phyloP scores from a whole-genome alignment of 23 red algal genomes.

The Gracilaria caudata region DNA sequence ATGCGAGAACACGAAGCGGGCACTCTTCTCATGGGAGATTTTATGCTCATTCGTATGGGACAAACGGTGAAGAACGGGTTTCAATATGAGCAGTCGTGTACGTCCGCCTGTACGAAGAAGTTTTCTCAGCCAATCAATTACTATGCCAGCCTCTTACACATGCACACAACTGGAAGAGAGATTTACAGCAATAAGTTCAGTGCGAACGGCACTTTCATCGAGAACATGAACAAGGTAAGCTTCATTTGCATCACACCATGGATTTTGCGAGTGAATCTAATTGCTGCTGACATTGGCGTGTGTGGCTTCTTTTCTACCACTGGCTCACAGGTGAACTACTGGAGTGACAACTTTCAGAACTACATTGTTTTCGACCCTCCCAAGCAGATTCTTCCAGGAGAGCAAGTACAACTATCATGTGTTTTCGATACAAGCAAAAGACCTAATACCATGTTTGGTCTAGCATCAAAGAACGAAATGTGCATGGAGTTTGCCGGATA shows the following conservation, averaged over 20 bases:
- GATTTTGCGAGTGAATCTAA: too few relatives aligned
- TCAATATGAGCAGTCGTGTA: conserved; percentile 51
- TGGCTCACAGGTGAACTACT: conserved; percentile 66
- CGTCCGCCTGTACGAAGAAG: conserved; percentile 59
- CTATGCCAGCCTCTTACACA: conserved; percentile 54
- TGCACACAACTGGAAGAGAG: conserved; percentile 60
- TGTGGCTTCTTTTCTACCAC: too few relatives aligned
- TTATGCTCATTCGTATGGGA: conserved; percentile 8
- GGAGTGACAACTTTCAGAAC: conserved; percentile 64
- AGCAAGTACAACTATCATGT: conserved; percentile 51
- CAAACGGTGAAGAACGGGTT: conserved; percentile 30
- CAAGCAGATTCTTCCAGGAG: conserved; percentile 24
- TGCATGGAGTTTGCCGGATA: conserved; percentile 70
- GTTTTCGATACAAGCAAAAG: conserved; percentile 56
- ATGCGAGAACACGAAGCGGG: conserved; percentile 37
- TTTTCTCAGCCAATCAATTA: conserved; percentile 22
- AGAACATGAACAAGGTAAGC: conserved; percentile 50
- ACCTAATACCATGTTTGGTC: conserved; percentile 46
- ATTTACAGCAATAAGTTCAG: conserved; percentile 64
- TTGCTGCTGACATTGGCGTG: neutral
- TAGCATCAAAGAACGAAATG: conserved; percentile 66
- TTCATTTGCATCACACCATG: neutral
- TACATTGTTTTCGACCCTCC: conserved; percentile 28
- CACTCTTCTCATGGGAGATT: conserved; percentile 52
- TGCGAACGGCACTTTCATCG: conserved; percentile 55